Base-by-base conservation (phyloP, 2,329 filamentous ascomycete species). In the Diaporthe ilicicola region DNA sequence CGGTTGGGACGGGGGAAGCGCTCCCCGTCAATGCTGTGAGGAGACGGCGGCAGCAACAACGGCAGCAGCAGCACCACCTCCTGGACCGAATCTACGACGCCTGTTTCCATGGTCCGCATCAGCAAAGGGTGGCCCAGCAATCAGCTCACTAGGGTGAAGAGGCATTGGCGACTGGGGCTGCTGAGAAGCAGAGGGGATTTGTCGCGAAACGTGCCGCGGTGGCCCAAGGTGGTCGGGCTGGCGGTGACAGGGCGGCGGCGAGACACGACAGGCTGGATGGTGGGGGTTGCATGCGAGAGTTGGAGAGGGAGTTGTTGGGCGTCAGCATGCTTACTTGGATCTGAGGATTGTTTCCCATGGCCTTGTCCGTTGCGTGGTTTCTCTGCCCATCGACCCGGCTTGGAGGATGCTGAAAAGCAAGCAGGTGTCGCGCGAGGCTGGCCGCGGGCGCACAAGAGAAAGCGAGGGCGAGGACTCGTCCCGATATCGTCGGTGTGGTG, bases 341-440 rank as follows among this genome's bases (percentile, higher is more conserved):
- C 79, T 81, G 77, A 78, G 78, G 80, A 79, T 78, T 80, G 78
- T 82, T 79, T 82, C 83, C 84, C 85, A 86, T 86, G 81, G 81
- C 81, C 84, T 80, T 81, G 83, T 81, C 78, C 78, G 79, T 78
- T 74, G 78, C 77, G 80, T 79, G 80, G 80, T 79, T 76, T 71
- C 77, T 78, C 79, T 80, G 80, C 82, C 81, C 83, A 86, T 86
- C 80, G 80, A 81, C 78, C 64, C 71, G 65, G 53, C 65, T 69
- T 67, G 65, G 55, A 69, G 51, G 65, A 65, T 27, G 44, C 67
- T 68, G 56, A 51, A 73, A 64, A 69, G 67, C 62, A 46, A 61
- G 67, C 53, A 55, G 70, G 56, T 54, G 54, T 74, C 37, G 71
- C 15, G 46, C 22, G 29, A 54, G 64, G 54, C 55, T 51, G 22